These are phyloP conservation scores for Lantana camara DNA, from an alignment of 257 asterid genomes.

Conservation along the genomic window DNA sequence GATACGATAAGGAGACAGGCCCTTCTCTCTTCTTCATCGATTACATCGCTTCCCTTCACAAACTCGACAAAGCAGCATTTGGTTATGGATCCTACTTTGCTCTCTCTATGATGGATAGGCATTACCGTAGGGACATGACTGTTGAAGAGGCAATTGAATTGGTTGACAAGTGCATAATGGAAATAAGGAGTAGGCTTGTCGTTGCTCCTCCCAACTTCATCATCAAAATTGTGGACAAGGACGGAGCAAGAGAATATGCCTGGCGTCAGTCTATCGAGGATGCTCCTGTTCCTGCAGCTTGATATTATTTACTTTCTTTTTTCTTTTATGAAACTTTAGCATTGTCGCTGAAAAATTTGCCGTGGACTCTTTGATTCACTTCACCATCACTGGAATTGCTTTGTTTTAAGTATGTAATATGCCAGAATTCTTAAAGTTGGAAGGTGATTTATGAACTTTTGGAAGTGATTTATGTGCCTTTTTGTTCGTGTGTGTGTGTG, in stretches of 20 bases:
- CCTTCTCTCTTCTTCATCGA: slow-evolving; percentile 85
- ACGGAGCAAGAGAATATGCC: slow-evolving; percentile 81
- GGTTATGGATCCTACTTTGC: slow-evolving; percentile 96
- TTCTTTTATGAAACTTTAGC: slow-evolving; percentile 22
- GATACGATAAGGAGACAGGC: slow-evolving; percentile 89
- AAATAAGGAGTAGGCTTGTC: slow-evolving; percentile 81
- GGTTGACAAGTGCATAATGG: slow-evolving; percentile 76
- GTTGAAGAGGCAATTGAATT: slow-evolving; percentile 83
- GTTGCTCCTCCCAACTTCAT: slow-evolving; percentile 92
- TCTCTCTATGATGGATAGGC: slow-evolving; percentile 89
- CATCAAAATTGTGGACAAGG: slow-evolving; percentile 87
- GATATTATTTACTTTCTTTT: slow-evolving; percentile 31
- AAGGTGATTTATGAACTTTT: slow-evolving; percentile 22
- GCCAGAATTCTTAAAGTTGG: slow-evolving; percentile 21
- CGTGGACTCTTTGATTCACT: slow-evolving; percentile 18
- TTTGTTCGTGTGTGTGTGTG: too few relatives aligned
- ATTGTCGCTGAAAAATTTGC: slow-evolving; percentile 13
- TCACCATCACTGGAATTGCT: slow-evolving; percentile 15
- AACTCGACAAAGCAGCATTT: slow-evolving; percentile 87
- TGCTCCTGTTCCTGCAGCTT: slow-evolving; percentile 42
- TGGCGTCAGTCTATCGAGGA: slow-evolving; percentile 82
- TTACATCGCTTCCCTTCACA: slow-evolving; percentile 87
- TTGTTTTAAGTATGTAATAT: slow-evolving; percentile 31
- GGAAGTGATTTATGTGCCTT: slow-evolving; percentile 19
- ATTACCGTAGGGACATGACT: slow-evolving; percentile 81